Percentiles rank a stretch among this genome's conserved stretches.
phyloP scores from a whole-genome alignment of 768 basidiomycete species.

The Inosperma sp. region DNA sequence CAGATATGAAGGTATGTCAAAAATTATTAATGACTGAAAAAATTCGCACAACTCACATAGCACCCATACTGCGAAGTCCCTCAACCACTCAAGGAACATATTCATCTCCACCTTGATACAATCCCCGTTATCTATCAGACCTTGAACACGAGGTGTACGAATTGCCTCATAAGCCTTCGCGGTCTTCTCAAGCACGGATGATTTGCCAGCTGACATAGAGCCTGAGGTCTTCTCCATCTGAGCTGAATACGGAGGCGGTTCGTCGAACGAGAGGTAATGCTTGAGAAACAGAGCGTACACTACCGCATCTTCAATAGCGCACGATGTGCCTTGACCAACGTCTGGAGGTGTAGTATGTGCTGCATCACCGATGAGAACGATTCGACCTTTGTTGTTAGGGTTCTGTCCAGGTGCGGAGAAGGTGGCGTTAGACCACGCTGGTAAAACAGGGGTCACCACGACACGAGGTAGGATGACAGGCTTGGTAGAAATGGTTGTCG shows the following conservation, averaged over 20 bases:
- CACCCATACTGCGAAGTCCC: slow-evolving; percentile 2
- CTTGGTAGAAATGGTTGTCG: slow-evolving; percentile 13
- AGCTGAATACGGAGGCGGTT: background rate
- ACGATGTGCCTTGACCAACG: slow-evolving; percentile 38
- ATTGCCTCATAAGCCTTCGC: slow-evolving; percentile 4
- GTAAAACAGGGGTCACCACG: slow-evolving; percentile 31
- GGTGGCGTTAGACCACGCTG: slow-evolving; percentile 30
- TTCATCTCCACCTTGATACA: slow-evolving; percentile 1
- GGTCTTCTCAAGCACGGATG: background rate
- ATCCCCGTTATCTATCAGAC: background rate
- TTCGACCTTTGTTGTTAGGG: slow-evolving; percentile 24
- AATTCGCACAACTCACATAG: background rate
- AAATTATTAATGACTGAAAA: background rate
- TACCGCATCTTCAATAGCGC: slow-evolving; percentile 38
- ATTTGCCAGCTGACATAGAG: background rate
- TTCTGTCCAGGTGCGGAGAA: slow-evolving; percentile 4
- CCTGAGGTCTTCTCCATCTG: background rate
- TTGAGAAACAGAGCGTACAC: slow-evolving; percentile 33
- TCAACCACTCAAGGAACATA: slow-evolving; percentile 1
- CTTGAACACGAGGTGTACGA: background rate
- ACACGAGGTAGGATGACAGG: slow-evolving; percentile 35
- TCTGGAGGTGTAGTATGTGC: slow-evolving; percentile 43
- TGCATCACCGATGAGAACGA: slow-evolving; percentile 41
- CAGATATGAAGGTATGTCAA: background rate
- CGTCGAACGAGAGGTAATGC: slow-evolving; percentile 22